Percentiles rank a stretch among this genome's conserved stretches.
These are phyloP conservation scores for Yamadazyma kitorensis DNA, from an alignment of 805 yeast genomes.

Conservation along the genomic window DNA sequence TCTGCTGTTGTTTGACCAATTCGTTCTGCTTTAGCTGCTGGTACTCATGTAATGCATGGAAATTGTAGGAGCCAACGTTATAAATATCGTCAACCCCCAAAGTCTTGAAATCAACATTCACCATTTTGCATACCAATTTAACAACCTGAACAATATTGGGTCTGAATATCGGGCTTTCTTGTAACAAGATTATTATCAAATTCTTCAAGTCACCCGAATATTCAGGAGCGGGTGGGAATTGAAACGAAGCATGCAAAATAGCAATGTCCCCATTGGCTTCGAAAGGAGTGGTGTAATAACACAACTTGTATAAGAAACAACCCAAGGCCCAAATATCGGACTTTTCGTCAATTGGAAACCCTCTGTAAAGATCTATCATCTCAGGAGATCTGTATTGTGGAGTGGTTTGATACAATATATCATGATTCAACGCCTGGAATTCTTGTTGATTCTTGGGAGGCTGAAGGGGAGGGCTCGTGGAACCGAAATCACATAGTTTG, in stretches of 20 bases:
- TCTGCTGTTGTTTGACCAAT: conserved; percentile 32
- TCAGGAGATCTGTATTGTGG: conserved; percentile 96
- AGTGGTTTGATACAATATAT: conserved; percentile 86
- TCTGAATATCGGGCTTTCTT: conserved; percentile 76
- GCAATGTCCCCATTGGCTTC: conserved; percentile 87
- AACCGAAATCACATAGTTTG: conserved; percentile 92
- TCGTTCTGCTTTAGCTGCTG: conserved; percentile 40
- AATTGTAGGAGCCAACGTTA: conserved; percentile 53
- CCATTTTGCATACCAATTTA: conserved; percentile 56
- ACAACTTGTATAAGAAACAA: conserved; percentile 81
- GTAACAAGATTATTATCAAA: conserved; percentile 73
- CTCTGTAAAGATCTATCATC: conserved; percentile 85
- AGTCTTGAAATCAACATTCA: conserved; percentile 28
- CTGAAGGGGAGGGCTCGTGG: conserved; percentile 63
- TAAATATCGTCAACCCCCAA: conserved; percentile 43
- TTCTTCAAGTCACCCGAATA: conserved; percentile 72
- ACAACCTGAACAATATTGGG: conserved; percentile 87
- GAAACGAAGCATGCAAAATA: conserved; percentile 78
- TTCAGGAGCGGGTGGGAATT: conserved; percentile 66
- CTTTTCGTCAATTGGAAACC: conserved; percentile 84
- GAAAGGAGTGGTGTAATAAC: conserved; percentile 93
- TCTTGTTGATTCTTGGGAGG: conserved; percentile 77
- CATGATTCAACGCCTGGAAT: conserved; percentile 75
- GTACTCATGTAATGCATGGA: conserved; percentile 52
- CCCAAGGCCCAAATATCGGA: conserved; percentile 98